phyloP scores from a whole-genome alignment of 768 basidiomycete species.

The Serendipita sp. region DNA sequence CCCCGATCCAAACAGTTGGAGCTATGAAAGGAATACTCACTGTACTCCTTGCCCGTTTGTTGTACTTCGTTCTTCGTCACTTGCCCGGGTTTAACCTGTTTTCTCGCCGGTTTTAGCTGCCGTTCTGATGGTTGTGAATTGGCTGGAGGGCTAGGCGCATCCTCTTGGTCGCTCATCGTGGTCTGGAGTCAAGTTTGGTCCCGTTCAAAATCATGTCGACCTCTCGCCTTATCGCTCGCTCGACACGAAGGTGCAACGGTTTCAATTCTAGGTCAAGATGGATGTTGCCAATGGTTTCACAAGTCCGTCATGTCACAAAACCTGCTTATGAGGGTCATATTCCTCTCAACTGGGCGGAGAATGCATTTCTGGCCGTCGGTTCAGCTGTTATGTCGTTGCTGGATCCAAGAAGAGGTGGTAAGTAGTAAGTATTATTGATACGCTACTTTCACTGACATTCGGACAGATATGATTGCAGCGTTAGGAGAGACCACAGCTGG shows the following conservation, averaged over 20 bases:
- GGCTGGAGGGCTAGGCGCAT: not conserved
- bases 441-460: conserved; percentile 3
- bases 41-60: conserved; percentile 94
- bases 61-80: conserved; percentile 77
- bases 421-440: conserved; percentile 17
- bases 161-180: conserved; percentile 3
- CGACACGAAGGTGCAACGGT: not conserved
- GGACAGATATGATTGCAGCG: conserved; percentile 83
- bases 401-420: conserved; percentile 75
- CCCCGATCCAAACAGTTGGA: not conserved
- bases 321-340: conserved; percentile 67
- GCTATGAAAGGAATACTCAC: conserved; percentile 31
- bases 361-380: conserved; percentile 70
- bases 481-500: conserved; percentile 88
- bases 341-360: conserved; percentile 68
- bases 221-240: not conserved
- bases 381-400: conserved; percentile 68
- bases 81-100: conserved; percentile 82
- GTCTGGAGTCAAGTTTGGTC: not conserved
- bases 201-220: not conserved
- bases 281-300: not conserved
- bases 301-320: conserved; percentile 1
- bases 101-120: conserved; percentile 80
- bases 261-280: not conserved
- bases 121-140: conserved; percentile 22